Base-by-base conservation (phyloP, 805 yeast genomes). In the Wickerhamiella qilinensis region DNA sequence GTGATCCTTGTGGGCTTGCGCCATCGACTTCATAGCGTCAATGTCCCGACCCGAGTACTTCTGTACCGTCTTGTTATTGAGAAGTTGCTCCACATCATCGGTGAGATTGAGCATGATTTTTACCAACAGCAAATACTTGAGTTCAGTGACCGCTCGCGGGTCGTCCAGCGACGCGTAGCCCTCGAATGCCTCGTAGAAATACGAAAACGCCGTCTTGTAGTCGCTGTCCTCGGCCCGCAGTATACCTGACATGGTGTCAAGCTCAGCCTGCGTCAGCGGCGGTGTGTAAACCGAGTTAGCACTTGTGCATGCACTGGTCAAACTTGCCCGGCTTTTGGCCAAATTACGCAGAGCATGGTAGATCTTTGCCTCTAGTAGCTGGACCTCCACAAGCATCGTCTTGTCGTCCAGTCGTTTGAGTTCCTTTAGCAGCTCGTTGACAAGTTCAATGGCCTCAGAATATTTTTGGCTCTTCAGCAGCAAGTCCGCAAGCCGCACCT, bases 241-340 rank as follows among this genome's bases (percentile, higher is more conserved):
- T 40, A 88, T 76, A 49, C 99, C 98, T 55, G 93, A 77, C 77
- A 88, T 85, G 62, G 83, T 72, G 57, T 91, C 99, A 39, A 91
- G 69, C 55, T 85, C 94, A 1, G 97, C 97, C 61, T 91, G 94
- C 50, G 79, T 69, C 37, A 76, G 65, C n/a, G 96, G 81, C 8
- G 97, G 94, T 52, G 94, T 82, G 63, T 86, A 93, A 38, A 91
- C 83, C 18, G 96, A 72, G 58, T 91, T 93, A n/a, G 98, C 98
- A 2, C 93, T 79, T 0, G 98, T 91, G 59, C 97, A 73, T 2
- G 98, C 95, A 35, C 93, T 77, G 2, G 97, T 85, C 50, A 91
- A 67, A 2, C 95, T 77, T 6, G 97, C 96, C 51, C 82, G 74
- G 4, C 94, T 73, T 62, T 88, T 91, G 4, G 95, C 80, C 51